Evolutionary conservation across 2,329 filamentous ascomycete species (phyloP).

Genomic region (Coniochaeta pulveracea): DNA sequence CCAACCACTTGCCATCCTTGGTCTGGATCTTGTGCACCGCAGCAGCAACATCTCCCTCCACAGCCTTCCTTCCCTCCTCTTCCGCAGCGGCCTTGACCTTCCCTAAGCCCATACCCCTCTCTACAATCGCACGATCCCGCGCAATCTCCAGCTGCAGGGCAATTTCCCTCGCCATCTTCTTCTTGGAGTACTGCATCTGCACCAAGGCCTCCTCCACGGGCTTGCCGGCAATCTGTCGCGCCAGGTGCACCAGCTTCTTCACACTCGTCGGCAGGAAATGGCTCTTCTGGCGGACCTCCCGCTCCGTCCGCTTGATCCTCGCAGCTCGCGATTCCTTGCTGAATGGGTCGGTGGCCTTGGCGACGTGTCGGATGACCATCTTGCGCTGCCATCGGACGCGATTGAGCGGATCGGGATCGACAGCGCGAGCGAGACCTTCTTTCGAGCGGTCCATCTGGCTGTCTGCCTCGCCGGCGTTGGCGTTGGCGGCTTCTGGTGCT

Average conservation of each 20-base stretch:
- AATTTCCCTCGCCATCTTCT: conserved; percentile 79
- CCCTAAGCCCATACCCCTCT: conserved; percentile 73
- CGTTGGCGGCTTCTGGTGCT: conserved; percentile 12
- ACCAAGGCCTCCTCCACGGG: conserved; percentile 85
- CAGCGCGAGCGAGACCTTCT: conserved; percentile 46
- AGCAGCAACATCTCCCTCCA: too few species aligned
- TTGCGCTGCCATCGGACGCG: conserved; percentile 71
- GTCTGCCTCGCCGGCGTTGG: conserved; percentile 23
- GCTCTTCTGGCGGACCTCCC: conserved; percentile 46
- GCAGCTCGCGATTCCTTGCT: conserved; percentile 44
- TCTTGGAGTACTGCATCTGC: conserved; percentile 93
- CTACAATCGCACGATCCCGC: conserved; percentile 67
- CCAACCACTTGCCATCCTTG: conserved; percentile 63
- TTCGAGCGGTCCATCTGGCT: conserved; percentile 22
- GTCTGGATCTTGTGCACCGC: conserved; percentile 54
- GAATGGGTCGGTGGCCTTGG: conserved; percentile 51
- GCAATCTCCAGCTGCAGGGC: conserved; percentile 70
- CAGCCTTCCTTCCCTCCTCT: conserved; percentile 13
- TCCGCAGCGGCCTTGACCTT: conserved; percentile 20
- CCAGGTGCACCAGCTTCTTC: conserved; percentile 84
- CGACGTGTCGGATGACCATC: conserved; percentile 69
- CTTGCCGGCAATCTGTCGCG: conserved; percentile 85
- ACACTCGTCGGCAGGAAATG: conserved; percentile 69
- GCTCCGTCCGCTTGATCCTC: conserved; percentile 54
- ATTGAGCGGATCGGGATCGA: conserved; percentile 65